Evolutionary conservation across 2,329 filamentous ascomycete genomes (phyloP), one percentile per base, ranked within the genome.

Genomic region (Dactylellina parvicollis): DNA sequence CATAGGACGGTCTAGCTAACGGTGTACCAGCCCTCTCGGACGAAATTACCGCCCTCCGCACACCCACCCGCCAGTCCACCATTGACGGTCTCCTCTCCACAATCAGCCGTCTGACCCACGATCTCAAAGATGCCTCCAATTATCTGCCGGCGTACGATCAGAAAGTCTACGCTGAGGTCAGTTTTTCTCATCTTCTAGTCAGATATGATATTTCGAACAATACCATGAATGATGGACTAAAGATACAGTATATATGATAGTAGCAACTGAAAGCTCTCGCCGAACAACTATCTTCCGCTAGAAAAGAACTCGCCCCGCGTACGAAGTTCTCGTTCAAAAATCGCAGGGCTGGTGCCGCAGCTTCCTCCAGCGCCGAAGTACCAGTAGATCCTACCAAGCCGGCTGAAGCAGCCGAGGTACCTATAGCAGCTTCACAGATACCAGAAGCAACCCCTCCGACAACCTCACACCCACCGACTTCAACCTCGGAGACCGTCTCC

Each of bases 61-160:
- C 52, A 84, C 88, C 20, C 84, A 89, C 12, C 80, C 89, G 92
- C 44, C 87, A 90, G 75, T 89, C 94, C 79, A 91, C 91, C 56
- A 88, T 90, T 49, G 92, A 96, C 76, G 87, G 91, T 78, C 90
- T 92, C 76, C 85, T 96, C 12, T 88, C 90, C 14, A 87, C 88
- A 74, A 95, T 98, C 77, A 89, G 91, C 28, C 87, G 88, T 66
- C 85, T 98, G 14, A 92, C 92, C 0, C 90, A 90, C 75, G 89
- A 95, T 77, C 91, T 97, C 38, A 89, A 91, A 76, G 92, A 97
- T 81, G 90, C 91, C 0, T 87, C 90, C 1, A 88, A 89, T 64
- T 92, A 89, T 76, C 87, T 96, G 14, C 92, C 95, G 1, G 88
- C 92, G 5, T 96, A 97, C 79, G 95, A 98, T 78, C 92, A 95